These are phyloP conservation scores for Alternaria rosae DNA, from an alignment of 2,329 filamentous ascomycete species.

Conservation along the genomic window DNA sequence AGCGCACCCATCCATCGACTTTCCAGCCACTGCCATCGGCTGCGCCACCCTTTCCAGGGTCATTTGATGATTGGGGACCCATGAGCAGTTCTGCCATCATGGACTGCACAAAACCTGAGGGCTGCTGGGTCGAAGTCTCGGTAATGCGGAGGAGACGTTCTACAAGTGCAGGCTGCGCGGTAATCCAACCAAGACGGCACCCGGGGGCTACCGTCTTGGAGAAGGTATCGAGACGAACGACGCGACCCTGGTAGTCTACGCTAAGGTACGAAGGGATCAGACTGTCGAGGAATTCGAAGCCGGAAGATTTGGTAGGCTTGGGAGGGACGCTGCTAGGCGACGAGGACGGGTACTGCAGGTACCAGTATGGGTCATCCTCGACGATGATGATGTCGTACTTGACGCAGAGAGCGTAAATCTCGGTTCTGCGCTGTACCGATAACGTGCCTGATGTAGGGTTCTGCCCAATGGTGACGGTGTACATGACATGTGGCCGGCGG, in stretches of 20 bases:
- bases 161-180: slow-evolving; percentile 78
- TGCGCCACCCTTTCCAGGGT: slow-evolving; percentile 56
- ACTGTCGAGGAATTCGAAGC: slow-evolving; percentile 81
- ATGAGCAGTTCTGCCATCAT: slow-evolving; percentile 81
- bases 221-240: slow-evolving; percentile 90
- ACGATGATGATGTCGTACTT: slow-evolving; percentile 89
- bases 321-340: slow-evolving; percentile 47
- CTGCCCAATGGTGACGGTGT: slow-evolving; percentile 90
- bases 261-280: slow-evolving; percentile 83
- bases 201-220: slow-evolving; percentile 92
- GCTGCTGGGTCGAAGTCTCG: slow-evolving; percentile 81
- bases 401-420: slow-evolving; percentile 81
- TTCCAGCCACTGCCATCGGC: slow-evolving; percentile 72
- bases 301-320: slow-evolving; percentile 62
- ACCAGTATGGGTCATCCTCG: slow-evolving; percentile 97
- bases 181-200: slow-evolving; percentile 89
- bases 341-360: slow-evolving; percentile 84
- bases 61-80: slow-evolving; percentile 67
- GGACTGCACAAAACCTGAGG: slow-evolving; percentile 87
- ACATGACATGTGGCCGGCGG: slow-evolving; percentile 81
- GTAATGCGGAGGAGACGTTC: slow-evolving; percentile 77
- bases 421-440: slow-evolving; percentile 74
- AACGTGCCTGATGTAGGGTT: slow-evolving; percentile 85
- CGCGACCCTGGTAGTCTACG: slow-evolving; percentile 83
- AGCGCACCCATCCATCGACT: slow-evolving; percentile 85